Percentiles rank a stretch among this genome's conserved stretches.
These are phyloP conservation scores for Thielaviopsis musarum DNA, from an alignment of 2,329 filamentous ascomycete species.

Conservation along the genomic window DNA sequence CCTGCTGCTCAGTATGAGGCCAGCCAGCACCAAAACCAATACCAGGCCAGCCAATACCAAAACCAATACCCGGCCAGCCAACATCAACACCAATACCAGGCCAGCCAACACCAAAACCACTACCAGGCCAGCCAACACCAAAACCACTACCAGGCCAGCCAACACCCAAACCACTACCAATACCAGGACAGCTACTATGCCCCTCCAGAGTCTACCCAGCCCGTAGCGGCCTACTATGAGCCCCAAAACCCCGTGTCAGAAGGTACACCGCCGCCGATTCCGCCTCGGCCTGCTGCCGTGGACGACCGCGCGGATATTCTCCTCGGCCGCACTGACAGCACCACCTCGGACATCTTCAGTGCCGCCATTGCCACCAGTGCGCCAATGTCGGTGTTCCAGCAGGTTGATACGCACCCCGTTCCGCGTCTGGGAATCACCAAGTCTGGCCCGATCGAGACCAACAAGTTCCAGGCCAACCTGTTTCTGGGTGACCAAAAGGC, in stretches of 20 bases:
- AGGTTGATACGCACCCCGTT: constrained; percentile 40
- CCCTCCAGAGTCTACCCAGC: too few relatives aligned
- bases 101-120: background rate
- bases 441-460: constrained; percentile 44
- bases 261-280: constrained; percentile 12
- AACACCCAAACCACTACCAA: constrained; percentile 13
- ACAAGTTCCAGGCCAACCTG: constrained; percentile 71
- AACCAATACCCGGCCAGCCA: background rate
- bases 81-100: background rate
- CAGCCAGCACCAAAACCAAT: background rate
- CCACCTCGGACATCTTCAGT: constrained; percentile 35
- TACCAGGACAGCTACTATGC: constrained; percentile 1
- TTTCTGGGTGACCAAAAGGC: constrained; percentile 57
- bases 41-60: background rate
- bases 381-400: constrained; percentile 31
- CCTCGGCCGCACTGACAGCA: constrained; percentile 5
- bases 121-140: constrained; percentile 7
- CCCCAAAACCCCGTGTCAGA: too few relatives aligned
- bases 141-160: constrained; percentile 9
- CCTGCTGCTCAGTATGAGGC: background rate
- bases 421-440: constrained; percentile 33
- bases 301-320: background rate
- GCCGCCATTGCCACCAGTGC: constrained; percentile 34
- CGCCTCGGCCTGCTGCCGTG: constrained; percentile 1
- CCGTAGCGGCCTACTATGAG: constrained; percentile 4